Evolutionary conservation across 106 monocot species (phyloP).

Genomic region (Platanthera guangdongensis): DNA sequence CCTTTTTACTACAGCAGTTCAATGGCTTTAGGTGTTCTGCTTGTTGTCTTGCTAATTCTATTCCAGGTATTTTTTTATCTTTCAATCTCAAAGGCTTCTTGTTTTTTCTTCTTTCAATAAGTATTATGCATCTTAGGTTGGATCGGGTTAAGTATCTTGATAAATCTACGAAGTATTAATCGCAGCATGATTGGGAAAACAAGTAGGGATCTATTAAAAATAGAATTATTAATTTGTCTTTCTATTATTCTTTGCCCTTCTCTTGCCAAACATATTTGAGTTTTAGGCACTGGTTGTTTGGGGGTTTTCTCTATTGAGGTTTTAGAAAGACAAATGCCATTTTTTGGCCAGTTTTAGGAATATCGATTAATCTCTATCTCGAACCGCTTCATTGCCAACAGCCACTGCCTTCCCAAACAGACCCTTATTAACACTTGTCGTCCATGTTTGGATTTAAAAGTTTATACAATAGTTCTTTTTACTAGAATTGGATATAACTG

Average conservation of each 20-base stretch:
- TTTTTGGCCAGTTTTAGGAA: too few species aligned
- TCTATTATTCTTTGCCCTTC: background rate
- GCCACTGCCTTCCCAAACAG: too few species aligned
- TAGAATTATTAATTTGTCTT: background rate
- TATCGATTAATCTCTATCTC: too few species aligned
- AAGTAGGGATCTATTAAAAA: background rate
- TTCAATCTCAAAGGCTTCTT: background rate
- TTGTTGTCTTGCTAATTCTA: slow-evolving; percentile 68
- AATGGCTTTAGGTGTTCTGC: slow-evolving; percentile 75
- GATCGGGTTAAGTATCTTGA: background rate
- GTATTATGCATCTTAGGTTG: background rate
- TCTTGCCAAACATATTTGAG: background rate
- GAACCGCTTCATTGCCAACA: too few species aligned
- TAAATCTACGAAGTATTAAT: background rate
- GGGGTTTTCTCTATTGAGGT: too few species aligned
- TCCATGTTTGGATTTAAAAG: background rate
- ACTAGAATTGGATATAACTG: background rate
- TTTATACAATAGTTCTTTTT: background rate
- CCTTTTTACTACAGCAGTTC: slow-evolving; percentile 96
- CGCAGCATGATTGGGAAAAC: background rate
- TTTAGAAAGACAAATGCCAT: too few species aligned
- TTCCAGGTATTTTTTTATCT: slow-evolving; percentile 59
- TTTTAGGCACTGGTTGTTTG: background rate
- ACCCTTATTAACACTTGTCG: background rate
- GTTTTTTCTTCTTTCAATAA: background rate